phyloP scores from a whole-genome alignment of 2,329 filamentous ascomycete species.

The Blastomyces gilchristii region DNA sequence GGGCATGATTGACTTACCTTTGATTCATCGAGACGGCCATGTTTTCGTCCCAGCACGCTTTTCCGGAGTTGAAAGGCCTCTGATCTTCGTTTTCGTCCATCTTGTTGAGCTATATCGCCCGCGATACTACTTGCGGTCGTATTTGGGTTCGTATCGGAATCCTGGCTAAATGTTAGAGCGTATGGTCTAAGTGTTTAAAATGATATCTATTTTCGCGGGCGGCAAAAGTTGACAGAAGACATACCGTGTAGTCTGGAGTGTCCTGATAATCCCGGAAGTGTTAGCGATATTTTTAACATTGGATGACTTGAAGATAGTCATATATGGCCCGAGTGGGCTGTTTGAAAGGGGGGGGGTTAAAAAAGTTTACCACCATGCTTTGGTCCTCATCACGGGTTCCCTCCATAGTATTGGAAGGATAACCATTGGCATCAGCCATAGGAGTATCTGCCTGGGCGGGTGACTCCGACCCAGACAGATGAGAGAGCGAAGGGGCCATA shows the following conservation, averaged over 20 bases:
- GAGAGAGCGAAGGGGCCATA: slow-evolving; percentile 34
- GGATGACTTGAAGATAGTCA: slow-evolving; percentile 2
- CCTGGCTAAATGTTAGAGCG: slow-evolving; percentile 28
- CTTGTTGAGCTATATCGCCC: slow-evolving; percentile 55
- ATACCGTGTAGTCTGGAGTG: slow-evolving; percentile 53
- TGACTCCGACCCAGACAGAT: slow-evolving; percentile 29
- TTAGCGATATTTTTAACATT: slow-evolving; percentile 6
- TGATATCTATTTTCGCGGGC: background rate
- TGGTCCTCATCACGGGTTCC: slow-evolving; percentile 29
- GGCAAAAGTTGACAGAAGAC: slow-evolving; percentile 9
- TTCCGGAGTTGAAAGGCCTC: slow-evolving; percentile 84
- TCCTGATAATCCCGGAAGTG: slow-evolving; percentile 42
- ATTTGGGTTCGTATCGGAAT: slow-evolving; percentile 57
- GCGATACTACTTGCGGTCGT: slow-evolving; percentile 72
- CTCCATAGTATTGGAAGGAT: slow-evolving; percentile 27
- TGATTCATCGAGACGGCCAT: slow-evolving; percentile 79
- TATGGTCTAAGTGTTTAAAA: background rate
- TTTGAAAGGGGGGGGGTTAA: background rate
- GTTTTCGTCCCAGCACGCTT: slow-evolving; percentile 89
- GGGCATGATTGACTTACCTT: slow-evolving; percentile 49
- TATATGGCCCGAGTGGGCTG: background rate
- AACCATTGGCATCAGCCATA: slow-evolving; percentile 37
- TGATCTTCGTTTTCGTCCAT: slow-evolving; percentile 75
- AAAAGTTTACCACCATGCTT: slow-evolving; percentile 30
- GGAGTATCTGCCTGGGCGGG: slow-evolving; percentile 38